Percentiles rank a stretch among this genome's conserved stretches.
These are phyloP conservation scores for Skeletonema tropicum DNA, from an alignment of 108 stramenopile species.

Conservation along the genomic window DNA sequence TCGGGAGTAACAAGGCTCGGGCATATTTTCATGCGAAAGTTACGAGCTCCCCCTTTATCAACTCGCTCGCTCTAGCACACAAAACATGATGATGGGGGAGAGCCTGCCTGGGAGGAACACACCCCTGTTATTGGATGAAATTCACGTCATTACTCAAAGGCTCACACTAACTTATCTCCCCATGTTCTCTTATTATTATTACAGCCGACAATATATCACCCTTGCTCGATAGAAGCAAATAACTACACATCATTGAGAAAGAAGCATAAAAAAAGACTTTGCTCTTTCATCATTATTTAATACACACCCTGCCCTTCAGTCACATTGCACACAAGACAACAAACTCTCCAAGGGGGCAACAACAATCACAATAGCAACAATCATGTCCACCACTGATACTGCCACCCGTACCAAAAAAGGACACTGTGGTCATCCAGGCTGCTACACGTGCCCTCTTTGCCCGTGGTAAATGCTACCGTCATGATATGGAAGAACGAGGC, in stretches of 20 bases:
- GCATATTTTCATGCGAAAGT: no score
- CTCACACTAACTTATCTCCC: not conserved
- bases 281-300: not conserved
- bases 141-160: not conserved
- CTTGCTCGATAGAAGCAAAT: not conserved
- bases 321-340: not conserved
- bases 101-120: not conserved
- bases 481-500: conserved; percentile 6
- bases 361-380: not conserved
- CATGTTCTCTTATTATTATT: not conserved
- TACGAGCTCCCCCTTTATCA: no score
- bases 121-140: not conserved
- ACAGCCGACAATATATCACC: not conserved
- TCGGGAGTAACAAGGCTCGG: no score
- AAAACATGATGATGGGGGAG: no score
- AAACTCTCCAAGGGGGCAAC: not conserved
- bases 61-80: no score
- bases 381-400: not conserved
- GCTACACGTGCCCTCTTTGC: not conserved
- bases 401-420: conserved; percentile 3
- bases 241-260: not conserved
- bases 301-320: no score
- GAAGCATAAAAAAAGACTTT: not conserved
- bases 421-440: conserved; percentile 4
- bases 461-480: conserved; percentile 2